Evolutionary conservation across 2,329 filamentous ascomycete genomes (phyloP), one percentile per base, ranked within the genome.

Genomic region (Elsinoe ampelina): DNA sequence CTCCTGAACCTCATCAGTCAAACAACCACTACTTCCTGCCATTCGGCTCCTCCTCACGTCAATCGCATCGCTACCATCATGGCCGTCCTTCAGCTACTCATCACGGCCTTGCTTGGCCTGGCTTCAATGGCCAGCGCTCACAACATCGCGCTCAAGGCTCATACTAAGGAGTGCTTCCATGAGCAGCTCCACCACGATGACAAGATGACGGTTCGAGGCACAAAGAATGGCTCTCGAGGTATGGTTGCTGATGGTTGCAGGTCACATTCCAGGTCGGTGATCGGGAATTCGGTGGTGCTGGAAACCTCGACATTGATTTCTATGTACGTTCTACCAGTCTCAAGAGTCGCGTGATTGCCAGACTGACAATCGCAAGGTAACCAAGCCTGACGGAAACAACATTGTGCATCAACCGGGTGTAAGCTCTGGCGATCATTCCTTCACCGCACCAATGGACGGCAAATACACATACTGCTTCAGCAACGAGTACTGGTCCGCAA

Each of bases 391-490:
- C 54, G 83, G 83, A 68, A 80, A 81, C 68, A 87, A 89, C 75
- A 84, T 93, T 70, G 80, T 87, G 67, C 86, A 89, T 73, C 83
- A 95, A 70, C 87, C 86, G 72, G 79, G 82, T 59, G 81, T 93
- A 59, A 91, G 91, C 61, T 91, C 87, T 65, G 93, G 93, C 70
- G 92, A 97, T 73, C 89, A 95, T 77, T 88, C 88, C 58, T 97
- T 98, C 75, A 86, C 84, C 38, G 91, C 93, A 54, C 77, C 80
- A 65, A 75, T 84, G 68, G 91, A 98, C 72, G 93, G 93, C 63
- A 90, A 87, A 75, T 96, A 87, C 77, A 78, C 82, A 58, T 98
- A 98, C 83, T 98, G 93, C 83, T 98, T 98, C 77, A 95, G 93
- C 75, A 98, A 98, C 75, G 92, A 97, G 78, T 86, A 93, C 72